Base-by-base conservation (phyloP, 2,329 filamentous ascomycete species). In the Talaromyces funiculosus region DNA sequence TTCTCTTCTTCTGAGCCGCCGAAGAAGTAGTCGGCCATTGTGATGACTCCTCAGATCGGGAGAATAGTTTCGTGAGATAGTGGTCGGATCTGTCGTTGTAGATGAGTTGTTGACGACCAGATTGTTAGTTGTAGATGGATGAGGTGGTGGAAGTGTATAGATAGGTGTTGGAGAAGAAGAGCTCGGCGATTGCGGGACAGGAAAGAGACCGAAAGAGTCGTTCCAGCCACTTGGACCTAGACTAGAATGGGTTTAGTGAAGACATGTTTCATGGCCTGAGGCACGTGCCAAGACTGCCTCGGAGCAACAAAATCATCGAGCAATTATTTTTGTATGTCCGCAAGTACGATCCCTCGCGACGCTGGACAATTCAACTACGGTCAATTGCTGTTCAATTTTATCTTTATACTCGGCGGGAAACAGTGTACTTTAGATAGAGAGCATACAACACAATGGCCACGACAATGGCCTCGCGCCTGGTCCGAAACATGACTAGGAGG, bases 1-100 rank as follows among this genome's bases (percentile, higher is more conserved):
- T 89, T 90, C 78, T 94, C 90, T 77, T 93, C 90, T 40, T 93
- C 90, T 24, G 85, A 84, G 69, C 86, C 85, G 68, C 87, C 87
- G 73, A 84, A 91, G 69, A 85, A 82, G 75, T 88, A 88, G 75
- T 91, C 89, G 68, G 84, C 84, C 88, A 91, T 91, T 65, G 60
- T 69, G 61, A 63, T 61, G 47, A 45, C 45, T 58, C 33, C 59
- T 45, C 42, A 37, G 26, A 16, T 14, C 10, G 8, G 31, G 12
- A 20, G 3, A 18, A 43, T 22, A 6, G 16, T 33, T 9, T 8
- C 6, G 9, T 2, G 1, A 8, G 14, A 14, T 14, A 4, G 4
- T 20, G 6, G 7, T 12, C 20, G 9, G 2, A 12, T 33, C 24
- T 31, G 26, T 20, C 18, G 4, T n/a, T 51, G 45, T 51, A 29